phyloP scores from a whole-genome alignment of 2,329 filamentous ascomycete species.

The Beauveria australis region DNA sequence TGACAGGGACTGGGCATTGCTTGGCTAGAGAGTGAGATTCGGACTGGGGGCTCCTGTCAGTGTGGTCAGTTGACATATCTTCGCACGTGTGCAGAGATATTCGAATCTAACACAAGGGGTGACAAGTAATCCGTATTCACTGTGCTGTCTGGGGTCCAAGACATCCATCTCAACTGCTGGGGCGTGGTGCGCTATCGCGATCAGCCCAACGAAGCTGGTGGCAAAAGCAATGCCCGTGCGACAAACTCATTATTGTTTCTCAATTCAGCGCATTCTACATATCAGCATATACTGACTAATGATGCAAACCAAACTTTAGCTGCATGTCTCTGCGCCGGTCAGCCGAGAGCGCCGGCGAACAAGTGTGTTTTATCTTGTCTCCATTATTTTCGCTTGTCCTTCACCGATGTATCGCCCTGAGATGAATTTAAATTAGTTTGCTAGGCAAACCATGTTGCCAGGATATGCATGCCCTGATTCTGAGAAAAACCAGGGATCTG shows the following conservation, averaged over 20 bases:
- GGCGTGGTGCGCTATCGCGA: too few species aligned
- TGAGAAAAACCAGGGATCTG: slow-evolving; percentile 3
- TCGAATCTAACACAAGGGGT: background rate
- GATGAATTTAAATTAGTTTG: background rate
- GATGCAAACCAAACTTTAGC: too few species aligned
- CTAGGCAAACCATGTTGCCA: background rate
- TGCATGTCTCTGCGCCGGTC: background rate
- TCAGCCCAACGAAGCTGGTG: too few species aligned
- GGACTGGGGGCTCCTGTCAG: background rate
- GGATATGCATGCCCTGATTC: background rate
- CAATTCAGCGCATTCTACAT: too few species aligned
- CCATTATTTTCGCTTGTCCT: background rate
- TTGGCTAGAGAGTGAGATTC: background rate
- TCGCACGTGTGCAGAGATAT: background rate
- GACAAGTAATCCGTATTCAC: background rate
- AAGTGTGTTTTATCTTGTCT: background rate
- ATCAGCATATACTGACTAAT: too few species aligned
- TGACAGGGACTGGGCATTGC: background rate
- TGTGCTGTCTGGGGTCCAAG: background rate
- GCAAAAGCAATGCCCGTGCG: too few species aligned
- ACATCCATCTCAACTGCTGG: too few species aligned
- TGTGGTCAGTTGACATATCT: background rate
- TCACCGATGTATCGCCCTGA: background rate
- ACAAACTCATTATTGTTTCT: too few species aligned
- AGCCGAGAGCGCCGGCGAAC: background rate